Evolutionary conservation across 371 early-diverging fungal genomes (phyloP), one percentile per base, ranked within the genome.

Genomic region (Mucor piriformis): DNA sequence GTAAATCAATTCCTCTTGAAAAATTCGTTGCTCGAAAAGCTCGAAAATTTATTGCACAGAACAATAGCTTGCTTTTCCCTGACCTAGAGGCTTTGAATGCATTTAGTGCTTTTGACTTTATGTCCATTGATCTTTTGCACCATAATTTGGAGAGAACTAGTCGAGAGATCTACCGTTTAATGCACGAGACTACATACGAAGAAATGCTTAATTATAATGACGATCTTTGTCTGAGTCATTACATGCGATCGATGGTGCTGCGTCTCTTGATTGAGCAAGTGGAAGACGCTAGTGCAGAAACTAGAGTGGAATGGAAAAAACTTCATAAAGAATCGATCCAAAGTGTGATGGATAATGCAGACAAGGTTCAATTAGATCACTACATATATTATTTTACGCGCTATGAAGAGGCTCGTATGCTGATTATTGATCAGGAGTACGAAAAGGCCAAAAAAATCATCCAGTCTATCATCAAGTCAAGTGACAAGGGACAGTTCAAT

Each of bases 21-120:
- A 93, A 93, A 71, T 92, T 86, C 67, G 84, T 91, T 2, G 74
- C 86, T 6, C 73, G 93, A 35, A 93, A 93, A 63, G 65, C 88
- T 2, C 77, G 84, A 56, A 91, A 89, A 62, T 92, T 86, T 57
- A 42, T 73, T 21, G 55, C 75, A 38, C 93, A 92, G 59, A 65
- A 72, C 20, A 67, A 75, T 38, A 63, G 81, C 20, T 64, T 93
- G 13, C 46, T 87, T 54, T 70, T 88, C 6, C 90, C 92, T 1
- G 89, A 82, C 3, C 67, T 89, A 50, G 93, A 93, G 67, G 71
- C 88, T 10, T 44, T 91, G 42, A 82, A 80, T 50, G 79, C 88
- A n/a, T 86, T 81, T 66, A 82, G 84, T 59, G 81, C 80, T 7
- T 81, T 85, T 63, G 83, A 87, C 53, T 81, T 83, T 54, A 85